Conservation (phyloP, 805 yeast genomes). For the Sugiyamaella qingdaonensis region DNA sequence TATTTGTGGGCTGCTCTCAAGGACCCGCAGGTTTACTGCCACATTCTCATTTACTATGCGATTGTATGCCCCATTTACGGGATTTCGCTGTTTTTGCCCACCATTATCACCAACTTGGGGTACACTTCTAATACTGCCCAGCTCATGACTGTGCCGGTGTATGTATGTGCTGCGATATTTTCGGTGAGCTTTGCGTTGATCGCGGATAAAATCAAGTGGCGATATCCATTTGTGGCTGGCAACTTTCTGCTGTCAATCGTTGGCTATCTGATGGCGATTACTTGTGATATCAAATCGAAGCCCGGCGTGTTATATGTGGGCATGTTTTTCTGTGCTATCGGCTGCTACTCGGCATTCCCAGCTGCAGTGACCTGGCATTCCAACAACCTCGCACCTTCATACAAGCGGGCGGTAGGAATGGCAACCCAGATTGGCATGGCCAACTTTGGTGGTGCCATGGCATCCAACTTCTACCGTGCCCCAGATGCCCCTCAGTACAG, state of each 20-base stretch:
- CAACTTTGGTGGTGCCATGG: conserved; percentile 37
- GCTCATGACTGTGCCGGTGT: conserved; percentile 58
- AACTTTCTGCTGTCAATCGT: conserved; percentile 36
- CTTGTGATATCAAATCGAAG: conserved; percentile 36
- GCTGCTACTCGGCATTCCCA: conserved; percentile 51
- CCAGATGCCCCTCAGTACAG: conserved; percentile 50
- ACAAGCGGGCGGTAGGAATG: conserved; percentile 45
- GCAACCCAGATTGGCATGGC: conserved; percentile 51
- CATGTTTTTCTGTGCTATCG: conserved; percentile 36
- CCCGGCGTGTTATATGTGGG: conserved; percentile 57
- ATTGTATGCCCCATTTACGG: conserved; percentile 6
- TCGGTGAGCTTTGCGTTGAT: conserved; percentile 53
- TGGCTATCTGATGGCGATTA: conserved; percentile 14
- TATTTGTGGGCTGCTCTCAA: conserved; percentile 15
- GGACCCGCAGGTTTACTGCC: conserved; percentile 24
- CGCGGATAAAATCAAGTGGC: conserved; percentile 55
- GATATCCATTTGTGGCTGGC: conserved; percentile 48
- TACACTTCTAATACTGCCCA: conserved; percentile 48
- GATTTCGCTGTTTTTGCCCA: conserved; percentile 41
- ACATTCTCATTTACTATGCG: background rate
- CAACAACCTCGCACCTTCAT: conserved; percentile 43
- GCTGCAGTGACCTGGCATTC: conserved; percentile 6
- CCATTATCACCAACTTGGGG: conserved; percentile 53
- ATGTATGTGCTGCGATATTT: conserved; percentile 46
- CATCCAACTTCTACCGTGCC: conserved; percentile 44